Percentiles rank a stretch among this genome's conserved stretches.
Evolutionary conservation across 2,329 filamentous ascomycete species (phyloP).

Genomic region (Periconia macrospinosa): DNA sequence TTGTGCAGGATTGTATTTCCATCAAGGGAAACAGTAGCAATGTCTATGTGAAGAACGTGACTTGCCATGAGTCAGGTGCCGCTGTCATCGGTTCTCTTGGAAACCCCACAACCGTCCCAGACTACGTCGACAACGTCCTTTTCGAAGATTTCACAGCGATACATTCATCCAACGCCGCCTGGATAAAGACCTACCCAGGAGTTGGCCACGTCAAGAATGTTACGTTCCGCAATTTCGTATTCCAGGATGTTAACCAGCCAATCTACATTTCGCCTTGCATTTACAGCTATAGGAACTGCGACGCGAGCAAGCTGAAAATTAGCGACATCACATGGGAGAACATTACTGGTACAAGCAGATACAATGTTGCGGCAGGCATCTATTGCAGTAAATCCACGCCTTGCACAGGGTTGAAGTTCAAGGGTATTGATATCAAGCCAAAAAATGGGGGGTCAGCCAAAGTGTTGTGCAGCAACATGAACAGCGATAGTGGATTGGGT

Average conservation of each 20-base stretch:
- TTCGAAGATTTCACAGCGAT: constrained; percentile 40
- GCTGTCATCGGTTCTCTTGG: constrained; percentile 62
- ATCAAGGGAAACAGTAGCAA: constrained; percentile 63
- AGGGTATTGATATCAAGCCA: constrained; percentile 50
- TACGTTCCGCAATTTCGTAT: constrained; percentile 46
- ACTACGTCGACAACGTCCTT: constrained; percentile 56
- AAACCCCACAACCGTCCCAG: constrained; percentile 58
- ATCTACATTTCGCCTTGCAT: constrained; percentile 54
- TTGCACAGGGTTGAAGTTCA: constrained; percentile 51
- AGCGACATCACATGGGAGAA: constrained; percentile 54
- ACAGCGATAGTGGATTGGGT: constrained; percentile 25
- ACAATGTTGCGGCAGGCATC: constrained; percentile 53
- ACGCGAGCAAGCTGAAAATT: constrained; percentile 38
- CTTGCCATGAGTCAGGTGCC: constrained; percentile 62
- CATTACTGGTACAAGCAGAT: constrained; percentile 53
- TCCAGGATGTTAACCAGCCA: constrained; percentile 49
- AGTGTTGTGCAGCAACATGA: constrained; percentile 29
- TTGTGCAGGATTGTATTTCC: constrained; percentile 60
- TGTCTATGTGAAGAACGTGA: constrained; percentile 61
- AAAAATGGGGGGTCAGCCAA: constrained; percentile 25
- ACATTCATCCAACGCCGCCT: constrained; percentile 29
- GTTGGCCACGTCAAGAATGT: constrained; percentile 48
- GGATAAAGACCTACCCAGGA: constrained; percentile 40
- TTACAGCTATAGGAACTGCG: constrained; percentile 39
- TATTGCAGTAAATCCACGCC: constrained; percentile 43